Evolutionary conservation across 768 basidiomycete genomes (phyloP), one percentile per base, ranked within the genome.

Genomic region (Panellus pusillus): DNA sequence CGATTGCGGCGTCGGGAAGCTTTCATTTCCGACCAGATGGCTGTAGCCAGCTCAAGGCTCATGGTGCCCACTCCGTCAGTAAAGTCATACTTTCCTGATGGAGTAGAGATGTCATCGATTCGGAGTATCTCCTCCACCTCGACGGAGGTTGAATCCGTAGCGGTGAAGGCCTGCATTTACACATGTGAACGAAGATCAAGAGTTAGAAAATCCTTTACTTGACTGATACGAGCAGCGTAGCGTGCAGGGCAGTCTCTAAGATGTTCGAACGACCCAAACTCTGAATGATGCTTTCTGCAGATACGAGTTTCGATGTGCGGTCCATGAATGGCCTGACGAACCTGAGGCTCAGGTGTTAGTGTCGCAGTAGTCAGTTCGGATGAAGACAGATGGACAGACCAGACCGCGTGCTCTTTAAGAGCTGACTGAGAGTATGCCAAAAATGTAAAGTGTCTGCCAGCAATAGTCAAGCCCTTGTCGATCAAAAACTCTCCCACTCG

Each of bases 351-450:
- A 24, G 3, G 19, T 41, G 14, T 31, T 29, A 12, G 7, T 24
- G 24, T 24, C 24, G 6, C 29, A 28, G 28, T 14, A 11, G 3
- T 24, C 31, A 19, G 17, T 40, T 18, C 4, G n/a, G 17, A 39
- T 29, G 12, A 18, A 31, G 12, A 14, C 37, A 2, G 40, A 9
- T 8, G 39, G 9, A 61, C 72, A 40, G 40, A 77, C 82, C 81
- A 84, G 2, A 83, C 81, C 18, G 81, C 69, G 56, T 83, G 82
- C 44, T 84, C 80, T 57, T 84, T 87, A n/a, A 89, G 69, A 0
- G 88, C 84, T 4, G 87, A 89, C 61, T 83, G 84, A 0, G 87
- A 88, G 66, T 89, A 89, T 0, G 83, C 87, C 13, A 91, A 72
- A 61, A 88, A 89, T 1, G 75, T 56, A 61, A 87, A 89, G 9